Evolutionary conservation across 106 monocot species (phyloP), one percentile per base, ranked within the genome.

Genomic region (Dendrobium chrysotoxum): DNA sequence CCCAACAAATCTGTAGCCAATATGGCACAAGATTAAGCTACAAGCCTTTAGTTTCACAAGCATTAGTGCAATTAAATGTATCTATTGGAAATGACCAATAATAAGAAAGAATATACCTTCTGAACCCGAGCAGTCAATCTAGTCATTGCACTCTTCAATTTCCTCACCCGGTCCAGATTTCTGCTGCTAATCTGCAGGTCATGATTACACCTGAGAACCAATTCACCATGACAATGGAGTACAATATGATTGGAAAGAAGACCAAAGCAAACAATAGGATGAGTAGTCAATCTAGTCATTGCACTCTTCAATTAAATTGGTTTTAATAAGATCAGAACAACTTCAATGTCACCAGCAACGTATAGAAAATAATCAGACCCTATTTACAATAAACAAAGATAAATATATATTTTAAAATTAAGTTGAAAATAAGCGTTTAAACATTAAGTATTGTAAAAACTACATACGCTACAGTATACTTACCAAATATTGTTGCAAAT

Each of bases 141-240:
- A 47, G 91, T 91, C 93, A 94, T 94, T 74, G 93, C 85, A 88
- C 93, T 91, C 86, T 94, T 94, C 53, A 91, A 84, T 81, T 94
- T 94, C 54, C 93, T 89, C 3, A 94, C 93, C 54, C 87, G 89
- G 45, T 94, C 93, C 81, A 94, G 83, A 73, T 94, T 94, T 41
- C 89, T 87, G 77, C 93, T 94, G 42, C 89, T 91, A 58, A 94
- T 91, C 93, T 94, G 91, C 73, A 84, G 9, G 65, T 72, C 15
- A 77, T 16, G 53, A 72, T 40, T 46, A 76, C 47, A 45, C 44
- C 47, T 76, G 47, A 47, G 50, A 47, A 76, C 18, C 26, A 76
- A 45, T 76, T 76, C 47, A 76, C 26, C 7, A 28, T 21, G 26
- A 47, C 26, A 46, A 76, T 20, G 74, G 41, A 74, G 41, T n/a